Conservation (phyloP, 2,329 filamentous ascomycete genomes). For the Xylaria sp. region DNA sequence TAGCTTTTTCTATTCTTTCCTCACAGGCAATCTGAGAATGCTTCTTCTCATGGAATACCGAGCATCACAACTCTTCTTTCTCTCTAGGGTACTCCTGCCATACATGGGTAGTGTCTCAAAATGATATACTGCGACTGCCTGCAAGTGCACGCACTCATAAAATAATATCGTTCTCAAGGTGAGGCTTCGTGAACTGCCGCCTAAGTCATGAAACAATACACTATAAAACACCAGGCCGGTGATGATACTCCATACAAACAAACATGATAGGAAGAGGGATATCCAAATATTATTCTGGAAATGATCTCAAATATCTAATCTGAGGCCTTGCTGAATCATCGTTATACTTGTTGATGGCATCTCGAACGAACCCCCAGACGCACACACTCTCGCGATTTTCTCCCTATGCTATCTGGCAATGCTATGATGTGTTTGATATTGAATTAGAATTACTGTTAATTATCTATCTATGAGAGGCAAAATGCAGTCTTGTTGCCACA, state of each 20-base stretch:
- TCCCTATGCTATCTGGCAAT: neutral
- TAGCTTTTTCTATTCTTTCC: neutral
- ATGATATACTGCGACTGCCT: neutral
- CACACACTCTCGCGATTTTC: neutral
- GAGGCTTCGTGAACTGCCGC: neutral
- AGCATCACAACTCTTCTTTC: too few relatives aligned
- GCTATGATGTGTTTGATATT: neutral
- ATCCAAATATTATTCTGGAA: conserved; percentile 60
- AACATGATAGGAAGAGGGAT: conserved; percentile 77
- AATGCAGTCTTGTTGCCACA: neutral
- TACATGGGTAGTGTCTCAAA: neutral
- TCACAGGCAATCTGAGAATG: neutral
- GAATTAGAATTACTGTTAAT: conserved; percentile 1
- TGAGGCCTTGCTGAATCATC: conserved; percentile 60
- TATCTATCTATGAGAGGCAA: conserved; percentile 21
- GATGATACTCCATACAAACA: conserved; percentile 68
- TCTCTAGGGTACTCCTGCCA: too few relatives aligned
- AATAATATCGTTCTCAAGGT: conserved; percentile 1
- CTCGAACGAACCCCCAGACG: neutral
- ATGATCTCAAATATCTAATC: conserved; percentile 72
- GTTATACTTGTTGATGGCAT: neutral
- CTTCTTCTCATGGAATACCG: too few relatives aligned
- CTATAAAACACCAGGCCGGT: conserved; percentile 57
- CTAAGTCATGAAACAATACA: conserved; percentile 1
- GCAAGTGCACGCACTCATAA: conserved; percentile 21